Percentiles rank a stretch among this genome's conserved stretches.
Conservation (phyloP, 495 filamentous ascomycete genomes). For the Neurospora sp. region DNA sequence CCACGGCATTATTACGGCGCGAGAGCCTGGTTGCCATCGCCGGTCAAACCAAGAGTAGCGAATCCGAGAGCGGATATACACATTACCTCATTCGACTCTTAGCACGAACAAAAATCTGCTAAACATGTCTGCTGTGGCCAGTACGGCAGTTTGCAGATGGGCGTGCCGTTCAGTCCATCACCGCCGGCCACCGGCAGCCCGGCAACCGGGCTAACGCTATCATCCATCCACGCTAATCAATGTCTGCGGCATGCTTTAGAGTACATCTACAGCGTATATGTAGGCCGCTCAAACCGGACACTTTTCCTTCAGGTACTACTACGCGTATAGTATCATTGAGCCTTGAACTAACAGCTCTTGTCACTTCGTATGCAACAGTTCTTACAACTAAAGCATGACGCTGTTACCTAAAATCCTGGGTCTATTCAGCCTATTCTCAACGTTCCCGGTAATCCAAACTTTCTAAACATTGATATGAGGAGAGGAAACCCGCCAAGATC, state of each 20-base stretch:
- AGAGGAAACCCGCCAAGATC: neutral
- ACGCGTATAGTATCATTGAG: neutral
- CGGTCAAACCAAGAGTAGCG: neutral
- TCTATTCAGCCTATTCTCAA: neutral
- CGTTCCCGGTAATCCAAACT: neutral
- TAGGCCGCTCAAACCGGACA: neutral
- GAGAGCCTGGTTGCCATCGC: neutral
- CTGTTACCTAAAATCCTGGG: neutral
- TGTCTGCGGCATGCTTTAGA: neutral
- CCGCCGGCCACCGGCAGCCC: slow-evolving; percentile 16
- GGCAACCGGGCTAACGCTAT: neutral
- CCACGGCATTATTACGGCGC: neutral
- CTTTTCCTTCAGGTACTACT: neutral
- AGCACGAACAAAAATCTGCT: neutral
- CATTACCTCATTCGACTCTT: neutral
- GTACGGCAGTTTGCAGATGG: neutral
- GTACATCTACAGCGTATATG: neutral
- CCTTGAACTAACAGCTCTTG: neutral
- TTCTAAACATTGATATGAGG: neutral
- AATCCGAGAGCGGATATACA: neutral
- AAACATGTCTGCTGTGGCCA: neutral
- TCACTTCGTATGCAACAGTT: neutral
- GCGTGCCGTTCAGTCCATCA: slow-evolving; percentile 6
- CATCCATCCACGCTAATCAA: neutral
- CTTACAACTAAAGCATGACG: neutral